These are phyloP conservation scores for Aegilops sharonensis DNA, from an alignment of 176 grass and related monocot genomes.

Conservation along the genomic window DNA sequence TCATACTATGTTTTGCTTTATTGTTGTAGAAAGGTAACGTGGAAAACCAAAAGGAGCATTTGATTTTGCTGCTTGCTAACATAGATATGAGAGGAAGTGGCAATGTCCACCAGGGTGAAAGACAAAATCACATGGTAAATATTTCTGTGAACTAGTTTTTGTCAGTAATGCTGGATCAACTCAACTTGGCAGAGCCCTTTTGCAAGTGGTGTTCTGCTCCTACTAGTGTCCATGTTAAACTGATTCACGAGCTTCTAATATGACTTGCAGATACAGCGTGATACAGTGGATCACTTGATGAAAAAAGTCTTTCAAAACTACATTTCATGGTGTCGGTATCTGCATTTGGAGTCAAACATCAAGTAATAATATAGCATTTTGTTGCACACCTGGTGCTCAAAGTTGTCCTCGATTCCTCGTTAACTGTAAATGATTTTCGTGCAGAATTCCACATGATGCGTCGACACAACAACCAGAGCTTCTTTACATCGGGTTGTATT, in stretches of 20 bases:
- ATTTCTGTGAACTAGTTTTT: not conserved
- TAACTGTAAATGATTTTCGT: not conserved
- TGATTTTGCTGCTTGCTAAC: constrained; percentile 98
- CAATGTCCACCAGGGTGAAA: constrained; percentile 17
- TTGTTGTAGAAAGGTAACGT: constrained; percentile 81
- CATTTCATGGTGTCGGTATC: constrained; percentile 76
- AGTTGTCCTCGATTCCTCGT: not conserved
- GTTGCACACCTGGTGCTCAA: not conserved
- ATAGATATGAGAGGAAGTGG: constrained; percentile 54
- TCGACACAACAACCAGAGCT: constrained; percentile 64
- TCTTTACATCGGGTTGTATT: constrained; percentile 91
- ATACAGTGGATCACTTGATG: constrained; percentile 47
- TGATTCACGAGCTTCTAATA: constrained; percentile 10
- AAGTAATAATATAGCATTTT: constrained; percentile 37
- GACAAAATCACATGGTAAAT: constrained; percentile 37
- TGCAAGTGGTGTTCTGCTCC: not conserved
- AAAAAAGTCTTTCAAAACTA: constrained; percentile 80
- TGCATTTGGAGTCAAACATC: constrained; percentile 55
- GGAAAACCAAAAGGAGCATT: constrained; percentile 95
- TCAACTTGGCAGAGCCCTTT: constrained; percentile 5
- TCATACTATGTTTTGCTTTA: constrained; percentile 32
- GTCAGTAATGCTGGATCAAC: not conserved
- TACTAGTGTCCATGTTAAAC: constrained; percentile 1
- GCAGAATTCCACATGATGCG: constrained; percentile 31
- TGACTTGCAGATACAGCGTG: constrained; percentile 50